A percentile compares a stretch with the other conserved stretches of the same genome.
These are phyloP conservation scores for Sordaria brevicollis DNA, from an alignment of 495 filamentous ascomycete genomes.

Conservation along the genomic window DNA sequence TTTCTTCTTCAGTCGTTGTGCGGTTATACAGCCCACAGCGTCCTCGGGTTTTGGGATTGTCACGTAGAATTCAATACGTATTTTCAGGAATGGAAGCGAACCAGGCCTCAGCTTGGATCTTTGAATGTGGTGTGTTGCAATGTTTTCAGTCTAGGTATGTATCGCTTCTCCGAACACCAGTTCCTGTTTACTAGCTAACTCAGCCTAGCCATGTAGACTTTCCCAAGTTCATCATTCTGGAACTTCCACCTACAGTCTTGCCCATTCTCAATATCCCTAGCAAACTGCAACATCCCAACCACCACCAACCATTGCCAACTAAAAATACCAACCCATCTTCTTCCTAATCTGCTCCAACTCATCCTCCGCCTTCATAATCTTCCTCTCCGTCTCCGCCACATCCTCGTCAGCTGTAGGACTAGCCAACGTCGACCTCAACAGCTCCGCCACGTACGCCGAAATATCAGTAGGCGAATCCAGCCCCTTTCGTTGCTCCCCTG, in stretches of 20 bases:
- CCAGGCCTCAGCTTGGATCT: not conserved
- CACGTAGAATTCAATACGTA: not conserved
- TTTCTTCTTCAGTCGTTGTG: constrained; percentile 1
- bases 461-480: not conserved
- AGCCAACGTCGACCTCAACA: not conserved
- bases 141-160: not conserved
- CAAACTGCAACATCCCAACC: not conserved
- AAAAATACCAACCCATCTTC: constrained; percentile 33
- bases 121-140: not conserved
- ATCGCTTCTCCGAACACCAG: not conserved
- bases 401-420: constrained; percentile 29
- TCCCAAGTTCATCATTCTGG: not conserved
- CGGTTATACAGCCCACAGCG: not conserved
- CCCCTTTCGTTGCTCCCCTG: not conserved
- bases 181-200: not conserved
- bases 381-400: constrained; percentile 26
- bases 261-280: not conserved
- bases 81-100: not conserved
- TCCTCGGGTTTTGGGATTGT: not conserved
- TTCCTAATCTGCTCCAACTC: constrained; percentile 30
- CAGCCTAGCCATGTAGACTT: not conserved
- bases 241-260: not conserved
- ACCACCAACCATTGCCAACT: not conserved
- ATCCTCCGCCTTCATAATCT: constrained; percentile 18
- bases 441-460: not conserved